These are phyloP conservation scores for Nitzschia sp. DNA, from an alignment of 108 stramenopile genomes.

Conservation along the genomic window DNA sequence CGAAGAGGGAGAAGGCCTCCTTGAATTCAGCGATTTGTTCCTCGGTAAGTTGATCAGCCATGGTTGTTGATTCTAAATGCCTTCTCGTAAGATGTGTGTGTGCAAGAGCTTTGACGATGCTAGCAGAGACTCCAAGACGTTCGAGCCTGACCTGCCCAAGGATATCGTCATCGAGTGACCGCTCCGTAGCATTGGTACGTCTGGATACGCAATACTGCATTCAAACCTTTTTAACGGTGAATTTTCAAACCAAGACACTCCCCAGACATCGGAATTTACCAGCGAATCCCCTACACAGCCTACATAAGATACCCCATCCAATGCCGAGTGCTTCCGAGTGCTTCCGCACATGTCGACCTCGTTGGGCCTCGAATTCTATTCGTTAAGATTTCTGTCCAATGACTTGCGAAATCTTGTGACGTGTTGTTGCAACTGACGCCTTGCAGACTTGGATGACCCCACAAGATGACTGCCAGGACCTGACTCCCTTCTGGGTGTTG, in stretches of 20 bases:
- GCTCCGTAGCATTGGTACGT: constrained; percentile 3
- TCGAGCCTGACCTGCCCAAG: too few species aligned
- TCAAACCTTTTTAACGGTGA: constrained; percentile 10
- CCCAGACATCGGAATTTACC: not conserved
- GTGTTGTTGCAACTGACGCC: too few species aligned
- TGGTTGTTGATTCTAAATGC: constrained; percentile 33
- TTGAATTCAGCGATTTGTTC: constrained; percentile 99
- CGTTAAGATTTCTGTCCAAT: not conserved
- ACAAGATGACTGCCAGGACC: too few species aligned
- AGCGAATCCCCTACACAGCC: too few species aligned
- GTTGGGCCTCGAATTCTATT: not conserved
- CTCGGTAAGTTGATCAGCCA: constrained; percentile 96
- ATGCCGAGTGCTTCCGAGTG: not conserved
- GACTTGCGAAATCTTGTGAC: not conserved
- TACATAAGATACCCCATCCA: too few species aligned
- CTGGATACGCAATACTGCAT: not conserved
- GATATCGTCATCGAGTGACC: constrained; percentile 1
- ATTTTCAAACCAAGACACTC: constrained; percentile 7
- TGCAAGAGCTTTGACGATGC: not conserved
- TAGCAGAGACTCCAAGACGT: too few species aligned
- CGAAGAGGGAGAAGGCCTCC: constrained; percentile 99
- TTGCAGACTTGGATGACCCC: too few species aligned
- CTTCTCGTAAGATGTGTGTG: not conserved
- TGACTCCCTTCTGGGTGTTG: too few species aligned
- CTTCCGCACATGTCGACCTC: not conserved